Conservation (phyloP, 176 grass and related monocot genomes). For the Oryza meyeriana region DNA sequence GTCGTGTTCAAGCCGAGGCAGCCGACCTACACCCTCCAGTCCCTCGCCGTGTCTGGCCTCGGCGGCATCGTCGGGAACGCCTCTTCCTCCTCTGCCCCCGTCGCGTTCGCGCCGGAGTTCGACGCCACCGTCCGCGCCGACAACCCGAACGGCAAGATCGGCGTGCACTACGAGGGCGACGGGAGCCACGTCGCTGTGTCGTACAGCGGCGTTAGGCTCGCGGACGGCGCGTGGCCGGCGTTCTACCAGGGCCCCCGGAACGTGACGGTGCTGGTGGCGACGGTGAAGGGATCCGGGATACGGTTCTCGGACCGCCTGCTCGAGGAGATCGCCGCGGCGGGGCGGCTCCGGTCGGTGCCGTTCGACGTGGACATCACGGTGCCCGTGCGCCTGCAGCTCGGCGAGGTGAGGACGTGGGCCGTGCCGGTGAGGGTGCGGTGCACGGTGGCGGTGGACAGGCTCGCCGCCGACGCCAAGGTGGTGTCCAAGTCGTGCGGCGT, state of each 20-base stretch:
- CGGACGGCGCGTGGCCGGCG: conserved; percentile 47
- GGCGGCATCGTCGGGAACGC: not conserved
- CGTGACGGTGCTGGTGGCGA: conserved; percentile 48
- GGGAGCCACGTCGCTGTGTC: conserved; percentile 37
- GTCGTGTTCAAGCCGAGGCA: conserved; percentile 25
- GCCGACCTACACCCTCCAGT: conserved; percentile 35
- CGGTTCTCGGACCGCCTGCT: conserved; percentile 37
- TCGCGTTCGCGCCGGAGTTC: conserved; percentile 46
- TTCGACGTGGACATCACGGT: conserved; percentile 52
- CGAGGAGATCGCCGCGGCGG: conserved; percentile 44
- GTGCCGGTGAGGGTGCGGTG: conserved; percentile 50
- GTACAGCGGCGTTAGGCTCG: conserved; percentile 42
- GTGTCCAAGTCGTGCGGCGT: conserved; percentile 51
- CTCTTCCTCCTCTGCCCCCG: not conserved
- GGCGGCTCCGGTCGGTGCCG: conserved; percentile 44
- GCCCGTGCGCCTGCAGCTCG: conserved; percentile 55
- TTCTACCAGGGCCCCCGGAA: conserved; percentile 59
- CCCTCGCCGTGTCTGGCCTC: conserved; percentile 46
- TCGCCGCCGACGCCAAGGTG: conserved; percentile 48
- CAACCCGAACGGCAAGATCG: conserved; percentile 56
- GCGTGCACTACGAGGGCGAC: conserved; percentile 36
- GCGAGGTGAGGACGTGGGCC: conserved; percentile 53
- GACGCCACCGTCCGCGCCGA: conserved; percentile 36
- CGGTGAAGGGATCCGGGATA: conserved; percentile 46
- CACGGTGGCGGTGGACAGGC: conserved; percentile 41